Base-by-base conservation (phyloP, 768 basidiomycete genomes). In the Hypholoma fasciculare region DNA sequence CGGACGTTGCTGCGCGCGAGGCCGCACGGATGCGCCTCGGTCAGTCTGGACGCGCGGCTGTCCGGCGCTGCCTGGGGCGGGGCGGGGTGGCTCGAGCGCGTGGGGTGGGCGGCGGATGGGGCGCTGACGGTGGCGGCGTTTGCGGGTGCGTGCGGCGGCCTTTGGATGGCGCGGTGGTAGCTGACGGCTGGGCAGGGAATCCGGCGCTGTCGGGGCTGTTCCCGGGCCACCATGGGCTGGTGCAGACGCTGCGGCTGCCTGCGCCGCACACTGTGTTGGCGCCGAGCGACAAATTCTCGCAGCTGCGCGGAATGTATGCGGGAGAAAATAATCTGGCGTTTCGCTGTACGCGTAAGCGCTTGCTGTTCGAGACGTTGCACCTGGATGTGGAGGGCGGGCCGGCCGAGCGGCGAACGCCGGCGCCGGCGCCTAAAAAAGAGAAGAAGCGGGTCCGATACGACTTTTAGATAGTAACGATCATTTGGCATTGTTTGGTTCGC, bases 241-340 rank as follows among this genome's bases (percentile, higher is more conserved):
- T 98, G 17, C 84, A 86, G 48, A 82, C 96, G 27, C 87, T 90
- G 63, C 77, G 82, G 4, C 78, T 96, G 19, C 95, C 97, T 3
- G 78, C 86, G 4, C 85, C 86, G 0, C 85, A 87, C 55, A 85
- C 87, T 23, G 79, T 95, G 40, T 75, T 89, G 26, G 79, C 96
- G 0, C 84, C 92, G 0, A 93, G 93, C 57, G 89, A 94, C 64
- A 88, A 84, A 63, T 86, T 86, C 60, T 98, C 96, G 5, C 80
- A 83, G 5, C 79, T 99, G 46, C 88, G 96, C 11, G 95, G 94
- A 12, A 76, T 96, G 49, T 80, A 84, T 20, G 74, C 79, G 16
- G 91, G 95, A 7, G 96, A 98, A 71, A 98, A 98, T 73, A 98
- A 98, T 66, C 80, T 99, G 7, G 94, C 90, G 12, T 99, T 98